These are phyloP conservation scores for Neurospora sp. DNA, from an alignment of 2,329 filamentous ascomycete genomes.

Conservation along the genomic window DNA sequence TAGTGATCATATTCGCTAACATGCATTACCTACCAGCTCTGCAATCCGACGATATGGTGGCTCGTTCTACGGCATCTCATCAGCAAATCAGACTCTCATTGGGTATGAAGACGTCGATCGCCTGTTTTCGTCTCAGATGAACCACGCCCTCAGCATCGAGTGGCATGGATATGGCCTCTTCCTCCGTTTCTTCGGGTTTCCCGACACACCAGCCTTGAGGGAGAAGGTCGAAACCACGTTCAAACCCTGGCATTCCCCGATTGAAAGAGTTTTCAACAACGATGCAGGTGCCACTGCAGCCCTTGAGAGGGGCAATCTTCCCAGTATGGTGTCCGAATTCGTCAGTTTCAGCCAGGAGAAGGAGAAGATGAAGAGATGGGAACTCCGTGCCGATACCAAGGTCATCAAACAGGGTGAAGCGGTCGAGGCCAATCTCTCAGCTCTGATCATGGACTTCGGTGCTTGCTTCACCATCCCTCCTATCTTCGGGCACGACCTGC, in stretches of 20 bases:
- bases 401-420: not conserved
- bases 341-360: constrained; percentile 4
- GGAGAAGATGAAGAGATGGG: constrained; percentile 7
- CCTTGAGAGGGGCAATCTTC: constrained; percentile 4
- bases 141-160: not conserved
- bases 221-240: not conserved
- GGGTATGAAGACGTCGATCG: constrained; percentile 12
- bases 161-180: constrained; percentile 4
- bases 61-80: constrained; percentile 16
- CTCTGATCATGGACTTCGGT: constrained; percentile 11
- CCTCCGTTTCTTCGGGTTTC: constrained; percentile 9
- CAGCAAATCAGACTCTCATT: constrained; percentile 17
- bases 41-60: not conserved
- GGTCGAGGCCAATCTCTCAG: constrained; percentile 9
- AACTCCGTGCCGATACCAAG: constrained; percentile 6
- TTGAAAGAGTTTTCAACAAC: constrained; percentile 9
- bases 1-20: not conserved
- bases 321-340: constrained; percentile 3
- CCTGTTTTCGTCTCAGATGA: constrained; percentile 5
- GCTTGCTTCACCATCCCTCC: constrained; percentile 9
- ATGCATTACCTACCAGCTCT: not conserved
- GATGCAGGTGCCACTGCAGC: constrained; percentile 6
- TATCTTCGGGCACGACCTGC: constrained; percentile 10
- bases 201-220: not conserved
- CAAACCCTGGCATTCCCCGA: not conserved